A percentile compares a stretch with the other conserved stretches of the same genome.
Evolutionary conservation across 208 protist species (phyloP).

Genomic region (Trypanosoma vivax): DNA sequence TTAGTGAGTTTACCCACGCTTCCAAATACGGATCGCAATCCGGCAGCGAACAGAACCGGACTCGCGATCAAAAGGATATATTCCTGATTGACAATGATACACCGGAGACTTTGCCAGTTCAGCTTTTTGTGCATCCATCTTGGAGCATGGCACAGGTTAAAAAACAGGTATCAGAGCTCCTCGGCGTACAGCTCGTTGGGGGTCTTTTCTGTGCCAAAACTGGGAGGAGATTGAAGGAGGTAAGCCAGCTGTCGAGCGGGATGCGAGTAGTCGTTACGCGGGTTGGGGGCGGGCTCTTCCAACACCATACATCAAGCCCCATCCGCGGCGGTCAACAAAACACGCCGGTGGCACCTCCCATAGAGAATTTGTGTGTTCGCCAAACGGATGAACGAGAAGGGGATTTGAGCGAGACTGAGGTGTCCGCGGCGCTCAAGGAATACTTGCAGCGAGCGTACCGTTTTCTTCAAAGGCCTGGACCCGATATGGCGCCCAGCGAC

Average conservation of each 20-base stretch:
- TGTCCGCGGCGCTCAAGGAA: conserved; percentile 2
- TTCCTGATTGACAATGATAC: conserved; percentile 15
- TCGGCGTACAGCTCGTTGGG: conserved; percentile 15
- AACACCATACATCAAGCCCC: not conserved
- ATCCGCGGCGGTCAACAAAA: not conserved
- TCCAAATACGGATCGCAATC: not conserved
- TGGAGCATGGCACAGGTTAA: conserved; percentile 21
- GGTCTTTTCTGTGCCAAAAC: conserved; percentile 15
- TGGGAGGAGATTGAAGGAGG: not conserved
- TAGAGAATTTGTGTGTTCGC: no score
- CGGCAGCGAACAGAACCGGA: not conserved
- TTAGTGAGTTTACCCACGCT: not conserved
- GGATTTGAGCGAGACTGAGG: not conserved
- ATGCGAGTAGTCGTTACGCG: conserved; percentile 12
- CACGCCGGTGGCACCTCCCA: no score
- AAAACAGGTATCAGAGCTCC: conserved; percentile 15
- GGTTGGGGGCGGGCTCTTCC: conserved; percentile 11
- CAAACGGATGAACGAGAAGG: not conserved
- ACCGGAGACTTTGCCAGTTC: conserved; percentile 3
- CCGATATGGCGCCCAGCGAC: no score
- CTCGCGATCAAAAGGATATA: conserved; percentile 10
- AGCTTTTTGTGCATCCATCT: conserved; percentile 17
- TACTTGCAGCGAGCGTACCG: conserved; percentile 19
- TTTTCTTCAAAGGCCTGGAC: conserved; percentile 5
- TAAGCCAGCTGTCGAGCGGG: conserved; percentile 8